Evolutionary conservation across 495 filamentous ascomycete genomes (phyloP), one percentile per base, ranked within the genome.

Genomic region (Aspergillus sclerotioniger): DNA sequence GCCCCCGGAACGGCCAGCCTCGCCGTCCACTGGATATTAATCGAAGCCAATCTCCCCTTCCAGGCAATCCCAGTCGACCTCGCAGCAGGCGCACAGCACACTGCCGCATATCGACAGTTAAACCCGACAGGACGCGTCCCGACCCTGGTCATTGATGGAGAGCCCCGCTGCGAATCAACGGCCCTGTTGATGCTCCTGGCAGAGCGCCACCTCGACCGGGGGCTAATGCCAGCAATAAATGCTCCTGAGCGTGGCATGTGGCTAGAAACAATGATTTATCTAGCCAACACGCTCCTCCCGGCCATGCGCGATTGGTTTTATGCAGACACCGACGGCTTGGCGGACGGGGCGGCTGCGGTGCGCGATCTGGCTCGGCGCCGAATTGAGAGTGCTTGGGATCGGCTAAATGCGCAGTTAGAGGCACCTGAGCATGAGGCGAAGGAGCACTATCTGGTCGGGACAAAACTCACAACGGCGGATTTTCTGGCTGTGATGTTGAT

Each of bases 261-360:
- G 46, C 46, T 49, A 8, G 20, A 49, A 31, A 50, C 25, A 9
- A 50, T 50, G 25, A 50, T 50, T 10, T 32, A 50, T 21, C 46
- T 49, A 21, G 46, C 46, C 46, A 49, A 49, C 46, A 49, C 46
- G 9, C 10, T 49, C 21, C 21, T 49, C 21, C 46, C 46, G 20
- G 46, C 46, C 21, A 49, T 49, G 46, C 46, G 46, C 46, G 46
- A 49, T 20, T 49, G 46, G 46, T 49, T 49, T 9, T 49, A 49
- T 8, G 46, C 46, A 15, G 46, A 28, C 46, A 12, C 21, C 20
- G 46, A 49, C 21, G 46, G 46, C n/a, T 29, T 20, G 46, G 46
- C 46, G 7, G 46, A 29, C 10, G 46, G 46, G 21, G 46, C 46
- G n/a, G 21, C 46, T 3, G 46, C 46, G 46, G 46, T 49, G 46